Evolutionary conservation across 2,329 filamentous ascomycete genomes (phyloP), one percentile per base, ranked within the genome.

Genomic region (Aspergillus texensis): DNA sequence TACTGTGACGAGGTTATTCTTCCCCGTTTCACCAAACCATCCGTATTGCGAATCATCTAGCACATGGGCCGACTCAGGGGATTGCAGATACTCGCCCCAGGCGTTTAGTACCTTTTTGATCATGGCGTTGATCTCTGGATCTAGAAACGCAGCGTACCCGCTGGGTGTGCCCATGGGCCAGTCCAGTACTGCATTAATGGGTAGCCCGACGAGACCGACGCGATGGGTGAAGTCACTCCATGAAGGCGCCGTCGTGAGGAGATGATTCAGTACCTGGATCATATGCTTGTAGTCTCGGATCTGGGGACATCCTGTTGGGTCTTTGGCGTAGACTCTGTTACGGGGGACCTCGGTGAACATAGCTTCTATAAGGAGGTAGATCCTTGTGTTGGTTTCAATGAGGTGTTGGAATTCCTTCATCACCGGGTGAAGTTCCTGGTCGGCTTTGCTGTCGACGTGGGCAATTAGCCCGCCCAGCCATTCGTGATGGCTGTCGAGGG

Each of bases 261-360:
- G 65, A 66, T 90, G 85, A 71, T 91, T 91, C 57, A 92, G 80
- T 10, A 91, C 81, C 26, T 81, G 78, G 24, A 92, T 81, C 86
- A 92, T 88, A 68, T 91, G 87, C 6, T 83, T 62, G 68, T 90
- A 91, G 76, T 90, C 84, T 10, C 86, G 84, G 62, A 92, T 85
- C 75, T 90, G 87, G 39, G 80, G 82, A 59, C 83, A 80, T 1
- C 88, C 89, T 1, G 85, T 86, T 0, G 89, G 88, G 64, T 91
- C 89, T 8, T 79, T 80, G 63, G 75, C 72, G 76, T 92, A 92
- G 0, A 85, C 85, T 21, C 82, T 78, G 74, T 87, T 88, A 36
- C 74, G 72, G 0, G 89, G 89, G 24, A 91, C 81, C 76, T 92
- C 87, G 34, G 85, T 80, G 76, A 90, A 92, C 90, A 92, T 92